Base-by-base conservation (phyloP, 176 grass and related monocot genomes). In the Oryza brachyantha region DNA sequence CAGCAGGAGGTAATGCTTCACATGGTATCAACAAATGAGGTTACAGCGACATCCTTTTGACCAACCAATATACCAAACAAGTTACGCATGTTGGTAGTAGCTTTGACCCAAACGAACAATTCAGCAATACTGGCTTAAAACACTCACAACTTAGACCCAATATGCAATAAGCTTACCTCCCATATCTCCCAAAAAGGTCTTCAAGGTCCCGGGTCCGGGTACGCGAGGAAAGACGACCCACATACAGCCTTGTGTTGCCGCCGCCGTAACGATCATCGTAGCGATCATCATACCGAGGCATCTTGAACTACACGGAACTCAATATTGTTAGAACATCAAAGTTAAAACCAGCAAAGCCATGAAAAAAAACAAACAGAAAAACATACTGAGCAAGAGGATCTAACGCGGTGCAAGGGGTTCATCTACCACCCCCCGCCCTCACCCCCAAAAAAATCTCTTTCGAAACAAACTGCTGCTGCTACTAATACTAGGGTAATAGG, bases 101-200 rank as follows among this genome's bases (percentile, higher is more conserved):
- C 12, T n/a, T 43, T 29, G 9, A 62, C 38, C 46, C n/a, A 13
- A 66, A 79, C 0, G 5, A 69, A 36, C 22, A 73, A 38, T 3
- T 68, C 16, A 32, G 46, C 61, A 62, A 0, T 57, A 9, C 6
- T 10, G 52, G 8, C 5, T 32, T 32, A 7, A 77, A 45, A 26
- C 21, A 36, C 16, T 8, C 4, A 11, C 22, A 16, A 70, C 10
- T 64, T 55, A 40, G 65, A 41, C 17, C 6, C 14, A 38, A 21
- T 6, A 0, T 84, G 52, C 14, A 38, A 14, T 3, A 0, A 80
- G 52, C 78, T 88, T 62, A 97, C 96, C 96, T 98, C 86, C 96
- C 96, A 81, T 98, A 98, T 93, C 91, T 83, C 71, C 86, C 57
- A 22, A 98, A 98, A 65, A 95, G 75, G 29, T 94, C 88, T 84